These are phyloP conservation scores for Candida morakotiae DNA, from an alignment of 805 yeast species.

Conservation along the genomic window DNA sequence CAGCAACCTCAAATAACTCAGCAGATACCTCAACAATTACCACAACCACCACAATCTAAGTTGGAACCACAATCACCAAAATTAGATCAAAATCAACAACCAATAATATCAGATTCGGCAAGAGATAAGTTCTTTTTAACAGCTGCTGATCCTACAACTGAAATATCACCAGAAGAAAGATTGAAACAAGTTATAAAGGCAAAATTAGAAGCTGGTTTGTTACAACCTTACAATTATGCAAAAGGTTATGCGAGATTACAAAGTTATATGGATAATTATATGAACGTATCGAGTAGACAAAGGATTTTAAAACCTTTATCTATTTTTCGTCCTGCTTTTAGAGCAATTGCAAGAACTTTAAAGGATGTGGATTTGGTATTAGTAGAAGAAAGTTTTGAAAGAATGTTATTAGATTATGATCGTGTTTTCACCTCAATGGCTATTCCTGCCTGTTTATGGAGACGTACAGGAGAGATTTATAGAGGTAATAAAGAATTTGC, in stretches of 20 bases:
- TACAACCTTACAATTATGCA: constrained; percentile 91
- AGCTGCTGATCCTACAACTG: constrained; percentile 96
- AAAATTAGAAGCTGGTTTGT: constrained; percentile 85
- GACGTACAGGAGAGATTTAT: constrained; percentile 94
- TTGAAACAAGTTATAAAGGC: constrained; percentile 92
- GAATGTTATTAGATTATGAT: constrained; percentile 90
- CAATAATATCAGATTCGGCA: constrained; percentile 67
- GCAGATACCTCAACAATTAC: constrained; percentile 3
- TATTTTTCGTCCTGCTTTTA: constrained; percentile 84
- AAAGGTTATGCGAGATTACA: constrained; percentile 89
- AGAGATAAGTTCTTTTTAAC: constrained; percentile 90
- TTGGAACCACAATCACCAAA: constrained; percentile 5
- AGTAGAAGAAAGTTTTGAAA: constrained; percentile 91
- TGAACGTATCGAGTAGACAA: constrained; percentile 79
- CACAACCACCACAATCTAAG: constrained; percentile 1
- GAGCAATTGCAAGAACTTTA: constrained; percentile 86
- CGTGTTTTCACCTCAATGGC: constrained; percentile 97
- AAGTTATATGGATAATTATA: constrained; percentile 86
- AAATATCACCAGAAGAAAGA: constrained; percentile 89
- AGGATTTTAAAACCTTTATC: constrained; percentile 82
- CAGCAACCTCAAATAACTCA: background rate
- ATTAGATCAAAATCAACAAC: constrained; percentile 15
- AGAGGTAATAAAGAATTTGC: constrained; percentile 97
- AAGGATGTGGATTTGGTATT: constrained; percentile 87
- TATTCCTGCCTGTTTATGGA: constrained; percentile 95